Evolutionary conservation across 2,329 filamentous ascomycete species (phyloP).

Genomic region (Colletotrichum siamense): DNA sequence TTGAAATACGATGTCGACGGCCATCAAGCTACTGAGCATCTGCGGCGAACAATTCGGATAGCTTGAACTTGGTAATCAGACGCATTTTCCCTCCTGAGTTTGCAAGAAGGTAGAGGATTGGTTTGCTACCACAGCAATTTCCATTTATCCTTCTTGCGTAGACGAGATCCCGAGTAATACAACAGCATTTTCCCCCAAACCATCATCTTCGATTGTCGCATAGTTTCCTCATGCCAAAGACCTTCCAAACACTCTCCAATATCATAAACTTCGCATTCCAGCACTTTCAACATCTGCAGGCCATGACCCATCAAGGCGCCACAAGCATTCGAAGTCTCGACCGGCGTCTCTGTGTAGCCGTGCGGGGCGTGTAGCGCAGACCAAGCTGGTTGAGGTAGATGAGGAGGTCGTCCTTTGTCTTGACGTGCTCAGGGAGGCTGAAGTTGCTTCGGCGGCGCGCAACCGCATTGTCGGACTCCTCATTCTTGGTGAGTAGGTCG

Average conservation of each 20-base stretch:
- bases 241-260: neutral
- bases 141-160: neutral
- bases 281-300: accelerated
- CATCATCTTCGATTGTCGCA: accelerated
- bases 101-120: neutral
- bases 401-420: neutral
- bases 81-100: too few relatives aligned
- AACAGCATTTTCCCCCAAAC: neutral
- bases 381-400: neutral
- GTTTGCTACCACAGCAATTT: neutral
- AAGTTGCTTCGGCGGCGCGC: neutral
- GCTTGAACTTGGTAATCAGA: neutral
- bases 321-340: neutral
- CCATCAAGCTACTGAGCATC: neutral
- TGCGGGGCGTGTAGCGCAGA: neutral
- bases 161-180: accelerated
- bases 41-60: neutral
- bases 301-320: neutral
- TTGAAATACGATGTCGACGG: neutral
- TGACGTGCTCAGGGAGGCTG: neutral
- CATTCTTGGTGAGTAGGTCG: neutral
- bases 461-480: neutral
- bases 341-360: neutral
- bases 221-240: accelerated
- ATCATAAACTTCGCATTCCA: neutral